Percentiles rank a stretch among this genome's conserved stretches.
phyloP scores from a whole-genome alignment of 352 stramenopile species.

The Pelagophyceae sp. region DNA sequence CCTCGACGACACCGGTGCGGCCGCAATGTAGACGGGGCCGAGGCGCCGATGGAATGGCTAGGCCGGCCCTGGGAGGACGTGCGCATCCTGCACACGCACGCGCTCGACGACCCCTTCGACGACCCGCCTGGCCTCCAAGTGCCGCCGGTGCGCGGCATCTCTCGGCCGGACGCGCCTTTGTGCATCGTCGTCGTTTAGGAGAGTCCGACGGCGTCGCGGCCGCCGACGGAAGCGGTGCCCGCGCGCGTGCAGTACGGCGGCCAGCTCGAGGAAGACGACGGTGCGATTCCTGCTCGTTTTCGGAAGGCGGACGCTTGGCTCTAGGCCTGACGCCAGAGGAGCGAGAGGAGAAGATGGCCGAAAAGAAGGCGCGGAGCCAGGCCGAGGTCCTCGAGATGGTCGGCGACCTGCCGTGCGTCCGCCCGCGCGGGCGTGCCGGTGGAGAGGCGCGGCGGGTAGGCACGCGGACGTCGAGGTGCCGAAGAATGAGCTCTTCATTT shows the following conservation, averaged over 20 bases:
- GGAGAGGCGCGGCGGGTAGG: too few species aligned
- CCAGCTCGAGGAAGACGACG: slow-evolving; percentile 49
- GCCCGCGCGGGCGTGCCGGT: too few species aligned
- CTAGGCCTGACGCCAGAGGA: slow-evolving; percentile 74
- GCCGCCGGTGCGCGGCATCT: too few species aligned
- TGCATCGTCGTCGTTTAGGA: too few species aligned
- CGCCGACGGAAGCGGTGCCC: slow-evolving; percentile 17
- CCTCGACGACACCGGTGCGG: slow-evolving; percentile 83
- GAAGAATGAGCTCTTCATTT: slow-evolving; percentile 48
- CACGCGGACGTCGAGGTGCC: slow-evolving; percentile 52
- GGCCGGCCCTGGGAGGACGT: slow-evolving; percentile 92
- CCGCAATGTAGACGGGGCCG: too few species aligned
- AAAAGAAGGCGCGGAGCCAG: slow-evolving; percentile 83
- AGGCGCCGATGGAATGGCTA: too few species aligned
- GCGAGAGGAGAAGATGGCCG: slow-evolving; percentile 68
- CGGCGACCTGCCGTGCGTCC: slow-evolving; percentile 91
- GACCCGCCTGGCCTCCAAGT: too few species aligned
- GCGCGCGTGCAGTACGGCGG: not conserved
- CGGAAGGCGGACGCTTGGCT: too few species aligned
- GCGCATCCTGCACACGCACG: slow-evolving; percentile 81
- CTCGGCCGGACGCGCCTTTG: too few species aligned
- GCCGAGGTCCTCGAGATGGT: slow-evolving; percentile 98
- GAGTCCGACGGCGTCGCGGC: slow-evolving; percentile 32
- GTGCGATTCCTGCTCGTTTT: too few species aligned
- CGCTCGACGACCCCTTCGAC: slow-evolving; percentile 72